Evolutionary conservation across 148 eudicot species (phyloP).

Genomic region (Vaccinium macrocarpon): DNA sequence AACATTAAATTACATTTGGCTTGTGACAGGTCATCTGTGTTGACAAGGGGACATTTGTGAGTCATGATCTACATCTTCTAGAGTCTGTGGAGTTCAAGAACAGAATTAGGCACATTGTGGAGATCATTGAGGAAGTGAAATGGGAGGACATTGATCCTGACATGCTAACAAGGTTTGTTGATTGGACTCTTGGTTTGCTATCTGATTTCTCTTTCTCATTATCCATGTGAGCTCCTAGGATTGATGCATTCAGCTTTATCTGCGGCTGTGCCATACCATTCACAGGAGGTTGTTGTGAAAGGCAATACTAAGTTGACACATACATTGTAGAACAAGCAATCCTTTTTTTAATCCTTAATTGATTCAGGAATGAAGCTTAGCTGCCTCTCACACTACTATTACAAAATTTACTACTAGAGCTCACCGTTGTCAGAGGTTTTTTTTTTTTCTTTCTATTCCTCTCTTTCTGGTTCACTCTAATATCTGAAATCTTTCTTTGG

Average conservation of each 20-base stretch:
- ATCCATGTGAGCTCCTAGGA: not conserved
- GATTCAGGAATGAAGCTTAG: not conserved
- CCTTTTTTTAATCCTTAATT: not conserved
- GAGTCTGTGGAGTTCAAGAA: constrained; percentile 88
- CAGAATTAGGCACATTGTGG: constrained; percentile 74
- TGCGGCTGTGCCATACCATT: not conserved
- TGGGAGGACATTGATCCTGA: constrained; percentile 92
- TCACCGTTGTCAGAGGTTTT: not conserved
- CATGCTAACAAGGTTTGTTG: constrained; percentile 68
- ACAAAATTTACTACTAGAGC: not conserved
- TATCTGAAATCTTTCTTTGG: too few relatives aligned
- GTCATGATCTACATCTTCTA: constrained; percentile 83
- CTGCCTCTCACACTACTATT: not conserved
- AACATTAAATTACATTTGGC: not conserved
- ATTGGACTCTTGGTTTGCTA: not conserved
- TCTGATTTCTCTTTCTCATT: not conserved
- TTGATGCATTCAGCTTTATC: not conserved
- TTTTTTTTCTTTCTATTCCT: too few relatives aligned
- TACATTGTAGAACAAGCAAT: not conserved
- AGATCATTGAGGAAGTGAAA: constrained; percentile 64
- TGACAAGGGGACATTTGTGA: constrained; percentile 53
- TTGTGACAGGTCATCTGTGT: constrained; percentile 54
- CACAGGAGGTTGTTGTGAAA: not conserved
- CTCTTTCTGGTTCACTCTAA: too few relatives aligned
- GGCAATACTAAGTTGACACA: not conserved